These are phyloP conservation scores for Talaromyces nanjingensis DNA, from an alignment of 495 filamentous ascomycete species.

Conservation along the genomic window DNA sequence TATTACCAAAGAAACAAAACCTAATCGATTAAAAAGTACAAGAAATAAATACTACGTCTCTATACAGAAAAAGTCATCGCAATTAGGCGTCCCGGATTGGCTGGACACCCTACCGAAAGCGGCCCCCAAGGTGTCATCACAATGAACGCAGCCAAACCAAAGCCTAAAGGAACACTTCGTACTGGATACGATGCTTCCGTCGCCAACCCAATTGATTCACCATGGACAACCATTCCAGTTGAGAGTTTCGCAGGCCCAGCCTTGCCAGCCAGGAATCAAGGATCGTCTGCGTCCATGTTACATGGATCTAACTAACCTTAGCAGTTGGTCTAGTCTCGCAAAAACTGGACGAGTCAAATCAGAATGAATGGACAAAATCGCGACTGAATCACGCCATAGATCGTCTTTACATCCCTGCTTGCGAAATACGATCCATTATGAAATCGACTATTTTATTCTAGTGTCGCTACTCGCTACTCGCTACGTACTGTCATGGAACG, in stretches of 20 bases:
- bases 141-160: background rate
- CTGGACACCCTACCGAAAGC: no score
- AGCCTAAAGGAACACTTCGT: background rate
- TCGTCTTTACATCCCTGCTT: background rate
- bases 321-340: background rate
- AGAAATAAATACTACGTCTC: no score
- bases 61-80: no score
- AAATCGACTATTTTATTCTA: background rate
- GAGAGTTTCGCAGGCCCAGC: background rate
- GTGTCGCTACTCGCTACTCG: background rate
- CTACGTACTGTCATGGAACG: background rate
- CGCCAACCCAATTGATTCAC: background rate
- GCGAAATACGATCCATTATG: background rate
- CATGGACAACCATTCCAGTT: background rate
- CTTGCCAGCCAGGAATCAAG: background rate
- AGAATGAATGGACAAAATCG: background rate
- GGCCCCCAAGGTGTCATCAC: background rate
- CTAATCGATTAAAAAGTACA: no score
- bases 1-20: no score
- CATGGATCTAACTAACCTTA: constrained; percentile 2
- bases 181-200: background rate
- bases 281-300: no score
- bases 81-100: no score
- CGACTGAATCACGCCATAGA: background rate
- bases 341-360: background rate